Base-by-base conservation (phyloP, 106 monocot genomes). In the Platanthera guangdongensis region DNA sequence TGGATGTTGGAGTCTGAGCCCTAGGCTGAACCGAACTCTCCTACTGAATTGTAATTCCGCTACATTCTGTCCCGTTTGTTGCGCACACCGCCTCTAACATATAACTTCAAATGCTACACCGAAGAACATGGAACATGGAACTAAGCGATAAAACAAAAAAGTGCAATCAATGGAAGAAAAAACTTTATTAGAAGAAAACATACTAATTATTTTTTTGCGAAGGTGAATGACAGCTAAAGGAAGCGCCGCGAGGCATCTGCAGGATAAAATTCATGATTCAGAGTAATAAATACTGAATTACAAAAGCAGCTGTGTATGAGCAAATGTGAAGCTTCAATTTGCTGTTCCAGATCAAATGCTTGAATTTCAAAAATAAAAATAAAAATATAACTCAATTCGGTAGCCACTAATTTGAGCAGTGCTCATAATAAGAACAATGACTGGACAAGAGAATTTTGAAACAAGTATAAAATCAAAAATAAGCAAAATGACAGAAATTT, bases 211-310 rank as follows among this genome's bases (percentile, higher is more conserved):
- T 68, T 75, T 68, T 57, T 19, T 77, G 52, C 16, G 73, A 80
- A 59, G 21, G 47, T 11, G 51, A 28, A 28, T 63, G 77, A 9
- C 71, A 62, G 79, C 22, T 59, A 74, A n/a, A 57, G 74, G 70
- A 69, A 72, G 60, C 69, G 65, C 25, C 50, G 47, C 48, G 60
- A 74, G 77, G 50, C 77, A 77, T 80, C 83, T 59, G 68, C 62
- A 80, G 8, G 52, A 69, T 19, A 77, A 70, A 70, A 83, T 83
- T 80, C 78, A 70, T 30, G 74, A 22, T 65, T 62, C 65, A 65
- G 65, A 65, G 11, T 32, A 65, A 30, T 60, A 65, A 12, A 15
- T 11, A 63, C 19, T 49, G 8, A 50, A 63, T 65, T 65, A 65
- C 10, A 4, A 65, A 65, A 65, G 30, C 32, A 65, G 30, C 65